These are phyloP conservation scores for Neofusicoccum umdonicola DNA, from an alignment of 2,329 filamentous ascomycete genomes.

Conservation along the genomic window DNA sequence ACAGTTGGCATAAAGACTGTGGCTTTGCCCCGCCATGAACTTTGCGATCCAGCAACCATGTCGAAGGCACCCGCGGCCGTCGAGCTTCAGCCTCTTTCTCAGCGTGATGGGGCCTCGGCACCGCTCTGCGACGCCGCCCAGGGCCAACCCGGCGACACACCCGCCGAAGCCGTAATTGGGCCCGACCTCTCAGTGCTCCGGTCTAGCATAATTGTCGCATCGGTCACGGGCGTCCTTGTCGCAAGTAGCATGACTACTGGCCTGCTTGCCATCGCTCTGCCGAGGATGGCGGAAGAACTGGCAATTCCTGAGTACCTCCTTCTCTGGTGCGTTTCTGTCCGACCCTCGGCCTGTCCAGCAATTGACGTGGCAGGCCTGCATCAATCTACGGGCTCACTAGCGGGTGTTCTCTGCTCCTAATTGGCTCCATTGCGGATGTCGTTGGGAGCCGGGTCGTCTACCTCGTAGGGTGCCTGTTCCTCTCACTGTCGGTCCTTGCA, in stretches of 20 bases:
- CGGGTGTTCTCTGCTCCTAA: constrained; percentile 39
- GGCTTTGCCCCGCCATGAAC: too few species aligned
- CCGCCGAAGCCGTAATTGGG: neutral
- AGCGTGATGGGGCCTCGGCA: neutral
- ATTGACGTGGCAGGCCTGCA: constrained; percentile 28
- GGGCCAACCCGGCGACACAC: neutral
- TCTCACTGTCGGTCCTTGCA: constrained; percentile 36
- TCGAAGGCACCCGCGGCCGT: too few species aligned
- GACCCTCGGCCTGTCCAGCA: neutral
- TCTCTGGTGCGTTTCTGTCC: constrained; percentile 25
- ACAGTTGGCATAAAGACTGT: too few species aligned
- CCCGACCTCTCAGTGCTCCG: neutral
- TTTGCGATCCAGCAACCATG: too few species aligned
- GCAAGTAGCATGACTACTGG: constrained; percentile 28
- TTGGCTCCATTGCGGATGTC: constrained; percentile 48
- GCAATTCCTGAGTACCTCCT: constrained; percentile 23
- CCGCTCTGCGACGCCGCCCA: neutral
- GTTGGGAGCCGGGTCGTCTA: constrained; percentile 50
- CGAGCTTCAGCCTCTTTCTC: too few species aligned
- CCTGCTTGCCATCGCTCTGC: constrained; percentile 42
- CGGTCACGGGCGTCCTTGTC: neutral
- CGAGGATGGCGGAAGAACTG: constrained; percentile 40
- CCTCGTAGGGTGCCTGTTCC: constrained; percentile 40
- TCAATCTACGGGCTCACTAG: constrained; percentile 43
- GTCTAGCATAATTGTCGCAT: neutral